Conservation (phyloP, 1,284 basidiomycete species). For the Fomitopsis schrenkii region DNA sequence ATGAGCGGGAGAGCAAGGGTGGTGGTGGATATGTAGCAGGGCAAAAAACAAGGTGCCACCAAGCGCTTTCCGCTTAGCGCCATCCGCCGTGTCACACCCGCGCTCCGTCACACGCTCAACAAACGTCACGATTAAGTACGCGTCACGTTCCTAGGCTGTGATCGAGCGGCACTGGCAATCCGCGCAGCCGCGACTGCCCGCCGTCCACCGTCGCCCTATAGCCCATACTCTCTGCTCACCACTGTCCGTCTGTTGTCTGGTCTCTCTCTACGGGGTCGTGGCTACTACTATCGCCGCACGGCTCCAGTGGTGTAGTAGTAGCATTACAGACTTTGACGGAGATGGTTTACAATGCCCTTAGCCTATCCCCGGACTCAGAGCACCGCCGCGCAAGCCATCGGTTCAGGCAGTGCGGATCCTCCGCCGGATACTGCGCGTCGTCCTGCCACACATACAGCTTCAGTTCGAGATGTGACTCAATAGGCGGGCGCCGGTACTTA, state of each 20-base stretch:
- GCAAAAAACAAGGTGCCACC: constrained; percentile 4
- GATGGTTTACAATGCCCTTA: neutral
- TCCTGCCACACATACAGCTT: neutral
- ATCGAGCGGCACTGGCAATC: constrained; percentile 3
- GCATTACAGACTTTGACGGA: too few species aligned
- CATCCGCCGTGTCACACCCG: constrained; percentile 3
- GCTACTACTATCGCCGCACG: neutral
- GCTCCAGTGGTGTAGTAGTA: too few species aligned
- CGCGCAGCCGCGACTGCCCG: neutral
- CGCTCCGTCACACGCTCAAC: neutral
- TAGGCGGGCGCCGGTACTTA: neutral
- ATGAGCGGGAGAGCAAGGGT: neutral
- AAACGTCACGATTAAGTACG: neutral
- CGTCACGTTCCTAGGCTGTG: constrained; percentile 2
- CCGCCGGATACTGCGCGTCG: neutral
- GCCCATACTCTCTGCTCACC: too few species aligned
- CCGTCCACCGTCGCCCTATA: too few species aligned
- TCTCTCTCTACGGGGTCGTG: too few species aligned
- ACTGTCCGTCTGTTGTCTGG: too few species aligned
- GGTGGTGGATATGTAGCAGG: neutral
- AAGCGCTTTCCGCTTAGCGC: neutral
- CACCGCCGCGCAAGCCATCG: neutral
- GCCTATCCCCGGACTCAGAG: neutral
- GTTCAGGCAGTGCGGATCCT: neutral
- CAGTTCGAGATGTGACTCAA: neutral